These are phyloP conservation scores for Ascoidea asiatica DNA, from an alignment of 805 yeast species.

Conservation along the genomic window DNA sequence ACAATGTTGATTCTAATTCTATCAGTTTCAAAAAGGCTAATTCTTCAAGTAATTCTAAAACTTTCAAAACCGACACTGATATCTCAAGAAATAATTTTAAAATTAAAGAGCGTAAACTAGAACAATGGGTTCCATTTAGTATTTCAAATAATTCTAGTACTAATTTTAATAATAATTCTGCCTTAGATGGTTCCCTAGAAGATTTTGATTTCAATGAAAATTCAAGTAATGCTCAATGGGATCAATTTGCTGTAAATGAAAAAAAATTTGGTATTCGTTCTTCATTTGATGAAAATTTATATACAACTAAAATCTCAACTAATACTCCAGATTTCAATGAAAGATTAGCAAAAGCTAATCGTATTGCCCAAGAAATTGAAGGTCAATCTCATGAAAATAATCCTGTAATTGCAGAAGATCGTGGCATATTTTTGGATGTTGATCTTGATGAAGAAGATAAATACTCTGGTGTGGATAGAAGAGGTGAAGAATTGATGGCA, in stretches of 20 bases:
- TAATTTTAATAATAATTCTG: not conserved
- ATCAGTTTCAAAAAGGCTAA: no score
- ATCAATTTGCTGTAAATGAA: constrained; percentile 89
- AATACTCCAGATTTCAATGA: constrained; percentile 60
- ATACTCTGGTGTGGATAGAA: constrained; percentile 72
- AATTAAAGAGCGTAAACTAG: constrained; percentile 56
- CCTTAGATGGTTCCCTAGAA: constrained; percentile 19
- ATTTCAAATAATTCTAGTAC: constrained; percentile 12
- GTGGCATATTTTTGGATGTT: constrained; percentile 63
- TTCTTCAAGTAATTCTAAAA: no score
- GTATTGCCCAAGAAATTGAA: constrained; percentile 76
- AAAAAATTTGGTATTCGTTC: constrained; percentile 80
- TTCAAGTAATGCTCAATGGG: constrained; percentile 45
- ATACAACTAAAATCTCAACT: constrained; percentile 57
- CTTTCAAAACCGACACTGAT: constrained; percentile 76
- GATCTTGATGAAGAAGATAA: constrained; percentile 93
- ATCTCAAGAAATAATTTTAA: constrained; percentile 41
- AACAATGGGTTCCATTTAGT: constrained; percentile 74
- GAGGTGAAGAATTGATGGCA: constrained; percentile 36
- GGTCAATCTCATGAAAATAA: constrained; percentile 49
- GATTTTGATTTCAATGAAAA: constrained; percentile 16
- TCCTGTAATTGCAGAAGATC: constrained; percentile 80
- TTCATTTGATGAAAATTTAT: constrained; percentile 58
- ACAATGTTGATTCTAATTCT: no score
- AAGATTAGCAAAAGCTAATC: constrained; percentile 57